Base-by-base conservation (phyloP, 2,329 filamentous ascomycete genomes). In the Lasiodiplodia theobromae region DNA sequence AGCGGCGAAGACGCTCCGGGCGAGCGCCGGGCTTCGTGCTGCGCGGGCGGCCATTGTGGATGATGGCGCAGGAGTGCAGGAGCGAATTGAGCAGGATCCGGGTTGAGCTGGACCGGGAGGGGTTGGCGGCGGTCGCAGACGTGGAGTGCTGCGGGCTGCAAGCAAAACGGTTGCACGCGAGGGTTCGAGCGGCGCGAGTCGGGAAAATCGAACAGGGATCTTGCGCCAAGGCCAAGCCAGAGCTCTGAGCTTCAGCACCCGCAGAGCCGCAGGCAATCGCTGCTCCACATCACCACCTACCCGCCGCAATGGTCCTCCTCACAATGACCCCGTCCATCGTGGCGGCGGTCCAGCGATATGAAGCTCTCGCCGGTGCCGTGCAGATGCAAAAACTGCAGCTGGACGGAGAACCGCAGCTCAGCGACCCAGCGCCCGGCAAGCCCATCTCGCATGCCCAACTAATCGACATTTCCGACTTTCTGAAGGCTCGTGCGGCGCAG, bases 361-460 rank as follows among this genome's bases (percentile, higher is more conserved):
- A 70, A 51, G 52, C 70, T 58, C 21, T 70, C 56, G 69, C 69
- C 12, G n/a, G 51, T n/a, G 70, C 72, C 8, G 73, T 74, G 18
- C 72, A 74, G 8, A 67, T 74, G 51, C 57, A 68, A 2, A 71
- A 73, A 51, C 74, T 78, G 7, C 75, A 72, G 58, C 69, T 60
- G 58, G 76, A 71, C 28, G 69, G 74, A 23, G 86, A 89, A 47
- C 86, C 88, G 11, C 79, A 80, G 0, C 79, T 92, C 18, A 75
- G 78, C 1, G 76, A 84, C 0, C 83, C 87, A 1, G 76, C 80
- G 28, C 74, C 88, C 40, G 92, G 91, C 62, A 88, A 88, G 3
- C 90, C 92, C 34, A 90, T 95, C 72, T 88, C 90, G 2, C 92
- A 95, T 76, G 79, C 82, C 65, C 91, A 94, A 74, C 81, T 94